A percentile compares a stretch with the other conserved stretches of the same genome.
Evolutionary conservation across 345 rosid species (phyloP).

Genomic region (Microcos paniculata): DNA sequence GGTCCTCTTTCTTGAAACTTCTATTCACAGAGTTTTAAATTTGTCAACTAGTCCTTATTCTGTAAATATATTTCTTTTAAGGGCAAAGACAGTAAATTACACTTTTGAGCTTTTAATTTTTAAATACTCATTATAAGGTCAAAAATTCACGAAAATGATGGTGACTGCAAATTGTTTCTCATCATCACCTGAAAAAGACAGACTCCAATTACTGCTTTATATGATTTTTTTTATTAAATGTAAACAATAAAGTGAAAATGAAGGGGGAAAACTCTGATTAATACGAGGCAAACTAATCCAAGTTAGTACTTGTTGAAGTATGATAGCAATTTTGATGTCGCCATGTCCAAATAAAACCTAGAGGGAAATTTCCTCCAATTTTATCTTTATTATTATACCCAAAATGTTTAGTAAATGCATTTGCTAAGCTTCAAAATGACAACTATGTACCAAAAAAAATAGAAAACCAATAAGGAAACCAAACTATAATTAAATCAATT

Average conservation of each 20-base stretch:
- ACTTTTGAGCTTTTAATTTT: neutral
- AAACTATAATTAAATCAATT: neutral
- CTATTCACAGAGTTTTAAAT: neutral
- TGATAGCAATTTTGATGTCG: neutral
- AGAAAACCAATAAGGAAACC: neutral
- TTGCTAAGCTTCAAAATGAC: neutral
- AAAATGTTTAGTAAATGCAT: neutral
- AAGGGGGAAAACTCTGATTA: no score
- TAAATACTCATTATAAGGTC: neutral
- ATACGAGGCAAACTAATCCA: neutral
- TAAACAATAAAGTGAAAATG: neutral
- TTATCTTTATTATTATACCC: neutral
- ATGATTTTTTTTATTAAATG: neutral
- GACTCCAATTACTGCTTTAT: neutral
- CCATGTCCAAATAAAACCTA: neutral
- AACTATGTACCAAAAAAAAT: neutral
- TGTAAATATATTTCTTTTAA: neutral
- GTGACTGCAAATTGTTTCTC: neutral
- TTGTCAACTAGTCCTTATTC: neutral
- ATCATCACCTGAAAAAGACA: no score
- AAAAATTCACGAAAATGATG: neutral
- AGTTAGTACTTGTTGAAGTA: constrained; percentile 2
- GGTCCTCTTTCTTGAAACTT: constrained; percentile 15
- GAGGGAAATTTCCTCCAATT: constrained; percentile 12
- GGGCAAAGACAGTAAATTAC: neutral